Percentiles rank a stretch among this genome's conserved stretches.
Evolutionary conservation across 305 asterid species (phyloP).

Genomic region (Fraxinus latifolia): DNA sequence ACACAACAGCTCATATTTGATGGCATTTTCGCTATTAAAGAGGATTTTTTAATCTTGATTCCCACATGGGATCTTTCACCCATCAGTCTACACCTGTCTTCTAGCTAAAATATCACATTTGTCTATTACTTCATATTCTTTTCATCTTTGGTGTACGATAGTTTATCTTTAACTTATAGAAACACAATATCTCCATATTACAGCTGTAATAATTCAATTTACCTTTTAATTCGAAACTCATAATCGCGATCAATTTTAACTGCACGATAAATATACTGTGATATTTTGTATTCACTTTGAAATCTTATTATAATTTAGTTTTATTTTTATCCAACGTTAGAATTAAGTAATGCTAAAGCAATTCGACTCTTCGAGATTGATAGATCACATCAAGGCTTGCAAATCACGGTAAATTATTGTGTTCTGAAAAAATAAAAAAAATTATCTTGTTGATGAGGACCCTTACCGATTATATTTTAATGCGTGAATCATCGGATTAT

Average conservation of each 20-base stretch:
- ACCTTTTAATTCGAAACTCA: background rate
- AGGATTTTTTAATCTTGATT: background rate
- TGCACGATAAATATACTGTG: background rate
- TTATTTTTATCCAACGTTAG: background rate
- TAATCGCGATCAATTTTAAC: background rate
- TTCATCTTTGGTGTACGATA: background rate
- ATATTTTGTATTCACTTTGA: background rate
- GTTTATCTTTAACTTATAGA: background rate
- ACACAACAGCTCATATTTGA: conserved; percentile 21
- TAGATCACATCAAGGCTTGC: background rate
- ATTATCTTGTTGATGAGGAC: background rate
- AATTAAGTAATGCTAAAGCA: background rate
- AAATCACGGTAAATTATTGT: background rate
- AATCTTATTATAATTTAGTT: background rate
- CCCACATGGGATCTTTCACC: background rate
- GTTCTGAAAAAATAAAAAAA: background rate
- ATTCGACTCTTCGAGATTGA: background rate
- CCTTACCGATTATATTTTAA: background rate
- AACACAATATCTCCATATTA: background rate
- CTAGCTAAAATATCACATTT: background rate
- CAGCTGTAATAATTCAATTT: background rate
- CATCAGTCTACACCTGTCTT: background rate
- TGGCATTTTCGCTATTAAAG: conserved; percentile 14
- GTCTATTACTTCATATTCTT: background rate
- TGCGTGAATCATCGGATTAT: background rate